phyloP scores from a whole-genome alignment of 768 basidiomycete species.

The Lentinus tigrinus region DNA sequence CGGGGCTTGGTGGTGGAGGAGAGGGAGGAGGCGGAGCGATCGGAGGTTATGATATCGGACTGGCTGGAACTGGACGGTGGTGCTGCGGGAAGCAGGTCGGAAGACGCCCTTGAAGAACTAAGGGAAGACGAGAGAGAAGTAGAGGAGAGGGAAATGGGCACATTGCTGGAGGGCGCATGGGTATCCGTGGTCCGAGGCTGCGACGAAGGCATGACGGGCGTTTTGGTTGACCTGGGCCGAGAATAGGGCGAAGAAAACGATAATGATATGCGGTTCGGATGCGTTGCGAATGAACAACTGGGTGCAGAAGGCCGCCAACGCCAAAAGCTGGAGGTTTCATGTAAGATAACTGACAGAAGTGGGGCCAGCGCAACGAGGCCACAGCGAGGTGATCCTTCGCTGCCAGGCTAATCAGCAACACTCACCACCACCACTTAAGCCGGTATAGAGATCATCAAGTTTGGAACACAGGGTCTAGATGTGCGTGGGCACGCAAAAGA shows the following conservation, averaged over 20 bases:
- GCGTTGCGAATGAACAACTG: slow-evolving; percentile 10
- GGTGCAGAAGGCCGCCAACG: slow-evolving; percentile 15
- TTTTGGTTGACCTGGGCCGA: slow-evolving; percentile 16
- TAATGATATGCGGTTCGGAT: slow-evolving; percentile 18
- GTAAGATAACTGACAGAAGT: slow-evolving; percentile 20
- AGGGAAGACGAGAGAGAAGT: slow-evolving; percentile 46
- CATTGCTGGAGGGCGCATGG: slow-evolving; percentile 23
- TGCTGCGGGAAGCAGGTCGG: slow-evolving; percentile 39
- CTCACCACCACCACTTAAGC: slow-evolving; percentile 14
- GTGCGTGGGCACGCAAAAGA: slow-evolving; percentile 1
- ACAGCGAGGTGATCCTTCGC: slow-evolving; percentile 20
- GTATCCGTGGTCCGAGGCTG: slow-evolving; percentile 22
- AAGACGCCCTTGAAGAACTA: slow-evolving; percentile 41
- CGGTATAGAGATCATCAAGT: slow-evolving; percentile 12
- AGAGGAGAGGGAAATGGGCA: slow-evolving; percentile 37
- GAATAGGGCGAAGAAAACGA: slow-evolving; percentile 17
- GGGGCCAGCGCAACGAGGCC: slow-evolving; percentile 24
- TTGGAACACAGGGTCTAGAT: slow-evolving; percentile 1
- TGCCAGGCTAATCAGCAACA: slow-evolving; percentile 2
- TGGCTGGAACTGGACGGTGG: slow-evolving; percentile 34
- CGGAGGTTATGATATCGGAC: slow-evolving; percentile 42
- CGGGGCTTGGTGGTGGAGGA: slow-evolving; percentile 28
- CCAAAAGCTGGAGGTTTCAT: slow-evolving; percentile 12
- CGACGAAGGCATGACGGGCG: slow-evolving; percentile 14
- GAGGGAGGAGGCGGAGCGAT: slow-evolving; percentile 40